Evolutionary conservation across 2,329 filamentous ascomycete species (phyloP), one percentile per base, ranked within the genome.

Genomic region (Monilinia fructicola): DNA sequence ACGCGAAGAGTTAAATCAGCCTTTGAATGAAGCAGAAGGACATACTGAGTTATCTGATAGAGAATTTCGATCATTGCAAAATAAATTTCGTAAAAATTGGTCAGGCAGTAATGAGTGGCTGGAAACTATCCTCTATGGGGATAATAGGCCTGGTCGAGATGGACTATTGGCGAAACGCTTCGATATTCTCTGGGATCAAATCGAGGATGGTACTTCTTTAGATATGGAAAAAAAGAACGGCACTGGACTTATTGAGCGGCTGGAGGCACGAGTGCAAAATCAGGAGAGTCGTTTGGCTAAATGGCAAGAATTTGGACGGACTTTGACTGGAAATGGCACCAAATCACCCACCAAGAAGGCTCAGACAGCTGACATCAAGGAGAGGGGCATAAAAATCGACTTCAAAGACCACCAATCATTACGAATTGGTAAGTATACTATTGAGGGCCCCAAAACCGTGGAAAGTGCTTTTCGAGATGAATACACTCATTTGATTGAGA

Each of bases 71-170:
- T 76, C 78, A 4, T 79, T 92, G 66, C 83, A 88, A 71, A 85
- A 84, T 53, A 82, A 84, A 2, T 79, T 93, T 40, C 82, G 84
- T 46, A 87, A 88, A 68, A 91, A 92, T 71, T 97, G 93, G 93
- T 82, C 90, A 18, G 93, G 92, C 2, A 87, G 89, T 73, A 85
- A 89, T 67, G 84, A 86, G 66, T 94, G 92, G 89, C 83, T 91
- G 72, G 84, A 91, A 58, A 82, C 86, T 2, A 79, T 97, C 26
- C 76, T 95, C 0, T 82, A 88, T 61, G 91, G 91, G 2, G 88
- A 91, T 55, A 80, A 81, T 26, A 80, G 80, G 10, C 78, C 81
- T 2, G 80, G 80, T 35, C 84, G 81, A 42, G 89, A 90, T 68
- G 83, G 81, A 0, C 79, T 95, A n/a, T 76, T 96, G 18, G 83